These are phyloP conservation scores for Acrocalymma vagum DNA, from an alignment of 2,329 filamentous ascomycete species.

Conservation along the genomic window DNA sequence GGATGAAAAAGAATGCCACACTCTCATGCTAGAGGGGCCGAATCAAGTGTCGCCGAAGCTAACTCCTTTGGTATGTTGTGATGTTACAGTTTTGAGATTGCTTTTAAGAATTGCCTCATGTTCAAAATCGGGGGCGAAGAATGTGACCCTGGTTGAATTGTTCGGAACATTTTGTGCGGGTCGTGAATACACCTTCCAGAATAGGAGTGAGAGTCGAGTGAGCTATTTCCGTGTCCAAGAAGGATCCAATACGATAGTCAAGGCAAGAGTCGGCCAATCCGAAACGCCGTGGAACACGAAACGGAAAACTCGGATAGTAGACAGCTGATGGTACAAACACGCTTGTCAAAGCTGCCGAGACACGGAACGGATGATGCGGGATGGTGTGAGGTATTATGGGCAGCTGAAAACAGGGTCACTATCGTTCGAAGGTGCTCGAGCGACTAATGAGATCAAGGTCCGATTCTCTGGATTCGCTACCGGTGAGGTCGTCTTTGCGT, in stretches of 20 bases:
- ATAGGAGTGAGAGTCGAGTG: too few relatives aligned
- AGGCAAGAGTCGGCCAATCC: conserved; percentile 2
- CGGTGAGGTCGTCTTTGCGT: conserved; percentile 39
- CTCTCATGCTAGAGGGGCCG: too few relatives aligned
- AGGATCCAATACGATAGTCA: conserved; percentile 10
- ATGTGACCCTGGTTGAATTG: too few relatives aligned
- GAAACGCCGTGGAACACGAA: conserved; percentile 20
- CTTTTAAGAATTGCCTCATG: too few relatives aligned
- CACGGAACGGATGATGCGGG: conserved; percentile 16
- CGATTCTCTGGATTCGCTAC: conserved; percentile 42
- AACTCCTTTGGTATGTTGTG: too few relatives aligned
- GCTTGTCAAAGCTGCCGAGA: conserved; percentile 18
- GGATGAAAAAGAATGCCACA: too few relatives aligned
- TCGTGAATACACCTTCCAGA: too few relatives aligned
- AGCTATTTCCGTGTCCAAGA: conserved; percentile 16
- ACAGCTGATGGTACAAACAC: conserved; percentile 27
- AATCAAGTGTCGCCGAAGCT: too few relatives aligned
- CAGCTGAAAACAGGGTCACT: conserved; percentile 24
- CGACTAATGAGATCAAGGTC: conserved; percentile 42
- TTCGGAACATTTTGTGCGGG: too few relatives aligned
- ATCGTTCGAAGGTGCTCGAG: conserved; percentile 46
- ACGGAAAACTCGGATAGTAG: conserved; percentile 27
- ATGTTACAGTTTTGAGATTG: too few relatives aligned
- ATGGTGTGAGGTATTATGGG: conserved; percentile 22
- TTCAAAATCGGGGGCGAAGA: too few relatives aligned